Base-by-base conservation (phyloP, 2,329 filamentous ascomycete species). In the Fusarium dlaminii region DNA sequence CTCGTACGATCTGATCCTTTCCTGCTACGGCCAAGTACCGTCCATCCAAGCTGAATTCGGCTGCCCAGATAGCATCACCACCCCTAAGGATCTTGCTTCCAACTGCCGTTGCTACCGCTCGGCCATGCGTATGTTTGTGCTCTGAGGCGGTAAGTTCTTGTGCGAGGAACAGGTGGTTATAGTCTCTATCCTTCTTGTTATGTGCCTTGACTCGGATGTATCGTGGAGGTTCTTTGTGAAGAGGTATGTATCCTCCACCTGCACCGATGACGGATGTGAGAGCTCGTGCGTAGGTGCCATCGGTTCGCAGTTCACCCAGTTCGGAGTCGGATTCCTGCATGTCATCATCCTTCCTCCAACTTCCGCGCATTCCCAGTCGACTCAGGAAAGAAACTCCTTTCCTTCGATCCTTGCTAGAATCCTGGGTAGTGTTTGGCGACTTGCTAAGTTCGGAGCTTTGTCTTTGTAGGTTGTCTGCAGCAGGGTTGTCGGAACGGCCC, bases 361-460 rank as follows among this genome's bases (percentile, higher is more conserved):
- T 88, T 70, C 89, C 88, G 40, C 91, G 90, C 82, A 98, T 91
- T 77, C 87, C 88, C 62, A 92, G 88, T 62, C 95, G 93, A 82
- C 94, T 97, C 34, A 99, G 89, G 80, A 99, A 98, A 20, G 95
- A 98, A 24, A 93, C 90, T 34, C 93, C 92, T 85, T 98, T 98
- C 82, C 89, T 93, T 84, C 92, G 93, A 69, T 93, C 91, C 80
- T 87, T 92, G 57, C 75, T 77, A 36, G 79, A 79, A 77, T 90
- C 88, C 56, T 80, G 86, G 83, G 70, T 80, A 73, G 57, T 80
- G 76, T 67, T 81, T 70, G 61, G 70, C 45, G 82, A 78, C 70
- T 84, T 87, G 60, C 78, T 71, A 27, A 83, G 76, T 54, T 89
- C 87, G 48, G 83, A 80, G 68, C 83, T 85, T 48, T 81, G 81